Conservation (phyloP, 2,329 filamentous ascomycete species). For the Fusarium setosum region DNA sequence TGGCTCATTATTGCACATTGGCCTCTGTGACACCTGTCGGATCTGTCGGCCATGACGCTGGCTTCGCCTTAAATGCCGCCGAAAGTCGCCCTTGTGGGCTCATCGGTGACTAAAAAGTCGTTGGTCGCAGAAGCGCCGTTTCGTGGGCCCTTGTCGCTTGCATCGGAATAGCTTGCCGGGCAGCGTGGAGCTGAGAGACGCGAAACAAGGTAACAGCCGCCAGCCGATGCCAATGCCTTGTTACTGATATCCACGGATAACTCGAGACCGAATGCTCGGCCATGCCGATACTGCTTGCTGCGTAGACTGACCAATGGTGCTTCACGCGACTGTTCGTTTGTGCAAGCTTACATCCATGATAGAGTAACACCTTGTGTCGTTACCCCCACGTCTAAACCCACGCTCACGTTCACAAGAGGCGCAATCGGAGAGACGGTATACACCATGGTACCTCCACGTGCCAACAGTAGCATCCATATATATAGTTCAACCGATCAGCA, state of each 20-base stretch:
- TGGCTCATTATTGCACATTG: slow-evolving; percentile 11
- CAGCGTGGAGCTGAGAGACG: slow-evolving; percentile 7
- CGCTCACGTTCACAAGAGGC: neutral
- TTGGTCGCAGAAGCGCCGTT: slow-evolving; percentile 22
- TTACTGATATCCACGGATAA: too few species aligned
- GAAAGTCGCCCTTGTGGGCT: slow-evolving; percentile 16
- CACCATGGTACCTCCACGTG: slow-evolving; percentile 7
- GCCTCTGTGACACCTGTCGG: neutral
- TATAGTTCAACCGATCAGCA: slow-evolving; percentile 63
- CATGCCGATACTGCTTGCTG: neutral
- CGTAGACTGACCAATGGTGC: slow-evolving; percentile 12
- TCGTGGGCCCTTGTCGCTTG: slow-evolving; percentile 19
- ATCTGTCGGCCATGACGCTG: slow-evolving; percentile 23
- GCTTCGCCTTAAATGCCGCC: slow-evolving; percentile 18
- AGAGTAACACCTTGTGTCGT: neutral
- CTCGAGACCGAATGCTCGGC: neutral
- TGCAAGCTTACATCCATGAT: neutral
- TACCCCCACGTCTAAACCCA: neutral
- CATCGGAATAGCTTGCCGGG: slow-evolving; percentile 15
- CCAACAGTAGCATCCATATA: neutral
- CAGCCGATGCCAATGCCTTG: neutral
- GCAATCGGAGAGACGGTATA: slow-evolving; percentile 8
- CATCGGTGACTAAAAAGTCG: slow-evolving; percentile 13
- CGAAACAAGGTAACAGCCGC: slow-evolving; percentile 1
- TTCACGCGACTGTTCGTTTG: neutral